These are phyloP conservation scores for Gonapodya prolifera DNA, from an alignment of 192 early-diverging fungal species.

Conservation along the genomic window DNA sequence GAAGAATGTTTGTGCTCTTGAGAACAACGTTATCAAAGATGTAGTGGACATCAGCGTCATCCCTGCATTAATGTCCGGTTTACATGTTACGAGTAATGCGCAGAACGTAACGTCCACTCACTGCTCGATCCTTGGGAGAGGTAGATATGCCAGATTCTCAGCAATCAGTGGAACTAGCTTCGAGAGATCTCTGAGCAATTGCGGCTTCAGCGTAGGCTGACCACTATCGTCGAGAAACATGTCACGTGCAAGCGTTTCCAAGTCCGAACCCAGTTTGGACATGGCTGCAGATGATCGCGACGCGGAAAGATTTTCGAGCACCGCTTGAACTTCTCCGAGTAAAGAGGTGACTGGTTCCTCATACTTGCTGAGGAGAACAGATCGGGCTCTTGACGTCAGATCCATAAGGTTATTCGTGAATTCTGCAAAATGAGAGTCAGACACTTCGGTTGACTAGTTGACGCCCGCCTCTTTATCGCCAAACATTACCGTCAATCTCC, in stretches of 20 bases:
- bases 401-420: not conserved
- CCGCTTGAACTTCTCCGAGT: not conserved
- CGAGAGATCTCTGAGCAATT: constrained; percentile 30
- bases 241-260: constrained; percentile 21
- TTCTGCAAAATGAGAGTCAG: no score
- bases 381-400: not conserved
- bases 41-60: no score
- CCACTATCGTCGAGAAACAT: constrained; percentile 33
- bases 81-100: no score
- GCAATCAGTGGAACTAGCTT: constrained; percentile 28
- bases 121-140: constrained; percentile 34
- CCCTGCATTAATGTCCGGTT: no score
- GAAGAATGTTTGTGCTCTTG: not conserved
- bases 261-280: constrained; percentile 15
- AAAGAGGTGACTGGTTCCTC: not conserved
- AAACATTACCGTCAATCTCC: no score
- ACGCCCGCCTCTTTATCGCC: no score
- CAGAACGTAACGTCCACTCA: constrained; percentile 2
- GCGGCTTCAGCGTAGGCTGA: constrained; percentile 32
- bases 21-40: constrained; percentile 24
- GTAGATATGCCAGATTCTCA: constrained; percentile 29
- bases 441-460: no score
- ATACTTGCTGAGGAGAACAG: not conserved
- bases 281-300: constrained; percentile 9
- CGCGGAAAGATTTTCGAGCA: not conserved